Evolutionary conservation across 164 flowering plant genomes (phyloP).

Genomic region (Dillenia suffruticosa): DNA sequence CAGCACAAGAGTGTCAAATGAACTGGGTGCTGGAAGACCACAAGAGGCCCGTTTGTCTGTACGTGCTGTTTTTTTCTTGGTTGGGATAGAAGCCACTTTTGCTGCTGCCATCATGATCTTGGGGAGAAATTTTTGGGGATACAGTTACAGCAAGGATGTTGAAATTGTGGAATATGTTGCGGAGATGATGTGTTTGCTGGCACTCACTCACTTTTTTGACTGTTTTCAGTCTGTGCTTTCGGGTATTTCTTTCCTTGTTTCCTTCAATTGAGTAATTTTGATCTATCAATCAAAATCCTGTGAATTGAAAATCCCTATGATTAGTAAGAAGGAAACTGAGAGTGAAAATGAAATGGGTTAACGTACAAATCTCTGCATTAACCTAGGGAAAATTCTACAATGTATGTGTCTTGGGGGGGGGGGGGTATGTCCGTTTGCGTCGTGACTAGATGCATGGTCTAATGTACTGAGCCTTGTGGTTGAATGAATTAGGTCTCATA

Average conservation of each 20-base stretch:
- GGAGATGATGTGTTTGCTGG: conserved; percentile 21
- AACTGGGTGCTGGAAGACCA: conserved; percentile 36
- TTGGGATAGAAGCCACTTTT: conserved; percentile 14
- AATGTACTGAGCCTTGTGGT: too few species aligned
- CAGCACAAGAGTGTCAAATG: conserved; percentile 41
- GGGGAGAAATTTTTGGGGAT: conserved; percentile 20
- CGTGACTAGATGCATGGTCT: too few species aligned
- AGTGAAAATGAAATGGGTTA: too few species aligned
- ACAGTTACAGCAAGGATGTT: conserved; percentile 22
- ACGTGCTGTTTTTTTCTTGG: conserved; percentile 16
- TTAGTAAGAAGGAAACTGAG: too few species aligned
- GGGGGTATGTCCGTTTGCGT: too few species aligned
- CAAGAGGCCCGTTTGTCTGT: conserved; percentile 22
- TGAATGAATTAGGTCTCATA: too few species aligned
- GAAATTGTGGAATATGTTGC: conserved; percentile 22
- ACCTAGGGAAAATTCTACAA: not conserved
- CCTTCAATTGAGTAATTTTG: too few species aligned
- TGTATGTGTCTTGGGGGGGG: too few species aligned
- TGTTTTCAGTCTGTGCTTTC: conserved; percentile 28
- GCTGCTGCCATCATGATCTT: conserved; percentile 3
- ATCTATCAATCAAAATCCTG: too few species aligned
- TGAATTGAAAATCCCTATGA: too few species aligned
- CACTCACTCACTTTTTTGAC: conserved; percentile 21
- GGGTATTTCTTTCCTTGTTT: conserved; percentile 8
- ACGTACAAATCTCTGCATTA: not conserved